phyloP scores from a whole-genome alignment of 2,329 filamentous ascomycete species.

The Colletotrichum acutatum region DNA sequence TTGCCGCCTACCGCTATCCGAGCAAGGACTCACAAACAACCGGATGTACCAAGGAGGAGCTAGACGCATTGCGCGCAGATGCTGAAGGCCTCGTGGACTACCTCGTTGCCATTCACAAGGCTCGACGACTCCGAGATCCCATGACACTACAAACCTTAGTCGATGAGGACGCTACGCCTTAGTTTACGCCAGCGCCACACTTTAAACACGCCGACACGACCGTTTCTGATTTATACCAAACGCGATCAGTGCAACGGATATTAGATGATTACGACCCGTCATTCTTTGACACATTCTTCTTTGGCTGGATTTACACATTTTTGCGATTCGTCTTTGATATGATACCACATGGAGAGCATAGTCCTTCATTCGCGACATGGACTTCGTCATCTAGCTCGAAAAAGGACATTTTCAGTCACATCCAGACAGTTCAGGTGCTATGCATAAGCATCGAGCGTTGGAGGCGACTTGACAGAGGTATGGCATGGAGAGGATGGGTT shows the following conservation, averaged over 20 bases:
- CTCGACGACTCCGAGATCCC: constrained; percentile 46
- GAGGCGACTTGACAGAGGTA: background rate
- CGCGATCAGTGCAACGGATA: constrained; percentile 4
- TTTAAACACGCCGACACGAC: constrained; percentile 4
- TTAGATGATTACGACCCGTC: constrained; percentile 29
- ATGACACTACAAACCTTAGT: constrained; percentile 20
- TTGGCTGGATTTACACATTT: constrained; percentile 29
- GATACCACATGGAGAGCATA: constrained; percentile 36
- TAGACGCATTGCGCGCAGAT: constrained; percentile 58
- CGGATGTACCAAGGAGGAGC: constrained; percentile 51
- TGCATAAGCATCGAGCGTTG: background rate
- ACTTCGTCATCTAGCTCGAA: constrained; percentile 23
- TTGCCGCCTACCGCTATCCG: constrained; percentile 65
- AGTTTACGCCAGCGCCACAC: background rate
- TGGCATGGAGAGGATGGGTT: background rate
- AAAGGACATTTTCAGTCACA: constrained; percentile 1
- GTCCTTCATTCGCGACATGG: constrained; percentile 13
- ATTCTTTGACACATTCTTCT: background rate
- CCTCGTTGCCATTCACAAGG: constrained; percentile 61
- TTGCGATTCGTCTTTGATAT: constrained; percentile 33
- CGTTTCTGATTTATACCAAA: constrained; percentile 18
- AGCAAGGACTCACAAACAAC: constrained; percentile 49
- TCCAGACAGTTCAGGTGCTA: constrained; percentile 5
- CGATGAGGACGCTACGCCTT: constrained; percentile 21
- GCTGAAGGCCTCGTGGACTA: constrained; percentile 64